Base-by-base conservation (phyloP, 2,329 filamentous ascomycete genomes). In the Endocalyx cinctus region DNA sequence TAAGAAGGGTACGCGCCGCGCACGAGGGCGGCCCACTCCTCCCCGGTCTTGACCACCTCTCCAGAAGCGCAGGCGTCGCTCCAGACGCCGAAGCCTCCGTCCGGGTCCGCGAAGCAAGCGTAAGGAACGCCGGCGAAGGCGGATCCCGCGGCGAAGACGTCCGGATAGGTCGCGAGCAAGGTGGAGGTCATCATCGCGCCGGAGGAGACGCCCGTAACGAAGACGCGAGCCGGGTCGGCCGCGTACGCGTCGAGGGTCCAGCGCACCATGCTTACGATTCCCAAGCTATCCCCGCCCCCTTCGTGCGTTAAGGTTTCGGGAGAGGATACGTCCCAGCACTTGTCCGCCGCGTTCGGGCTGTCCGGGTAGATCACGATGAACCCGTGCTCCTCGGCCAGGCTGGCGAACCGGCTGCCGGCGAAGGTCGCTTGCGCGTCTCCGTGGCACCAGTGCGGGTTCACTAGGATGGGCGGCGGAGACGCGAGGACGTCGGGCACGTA, bases 291-390 rank as follows among this genome's bases (percentile, higher is more conserved):
- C 2, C 61, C 58, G 8, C 60, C 60, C 1, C 54, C 59, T 17
- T 59, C 49, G 22, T 58, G 56, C 3, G 51, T 53, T 19, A 63
- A 23, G 8, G 50, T 53, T 2, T 37, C 46, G 25, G 43, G 46
- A 8, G 68, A 74, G 5, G 70, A 72, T 2, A 79, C 72, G 37
- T 79, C 76, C 74, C 75, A 79, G 57, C 76, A 79, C 43, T 58
- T 60, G 42, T 64, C 62, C 11, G 50, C 57, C n/a, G 43, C 46
- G 39, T 58, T 60, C 13, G 59, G 52, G 30, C 48, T 50, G 27
- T 54, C 47, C 4, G 51, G 51, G 30, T 54, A 54, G 37, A 54
- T 51, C 17, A 49, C 47, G 27, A 54, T 47, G 39, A 54, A 54
- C 18, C 51, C 75, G 34, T 76, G 62, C 28, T 60, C 48, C 38